These are phyloP conservation scores for Vigna angularis DNA, from an alignment of 306 rosid genomes.

Conservation along the genomic window DNA sequence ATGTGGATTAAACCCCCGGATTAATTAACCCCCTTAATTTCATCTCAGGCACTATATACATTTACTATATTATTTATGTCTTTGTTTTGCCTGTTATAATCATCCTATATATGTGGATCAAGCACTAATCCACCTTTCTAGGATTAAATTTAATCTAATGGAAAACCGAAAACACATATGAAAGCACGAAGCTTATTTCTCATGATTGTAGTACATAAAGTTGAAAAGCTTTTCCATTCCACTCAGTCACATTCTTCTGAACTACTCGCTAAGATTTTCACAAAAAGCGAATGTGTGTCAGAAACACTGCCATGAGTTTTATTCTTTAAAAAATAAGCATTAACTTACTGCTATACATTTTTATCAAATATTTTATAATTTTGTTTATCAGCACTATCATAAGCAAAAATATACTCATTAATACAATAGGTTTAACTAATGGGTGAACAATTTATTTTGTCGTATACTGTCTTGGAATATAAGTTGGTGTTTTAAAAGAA, in stretches of 20 bases:
- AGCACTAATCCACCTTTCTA: conserved; percentile 37
- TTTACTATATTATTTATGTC: neutral
- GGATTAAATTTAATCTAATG: conserved; percentile 31
- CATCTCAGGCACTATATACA: neutral
- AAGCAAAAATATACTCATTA: neutral
- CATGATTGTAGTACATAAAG: conserved; percentile 1
- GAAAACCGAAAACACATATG: conserved; percentile 7
- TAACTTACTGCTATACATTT: neutral
- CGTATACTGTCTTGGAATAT: too few species aligned
- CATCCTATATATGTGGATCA: conserved; percentile 34
- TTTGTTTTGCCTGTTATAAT: conserved; percentile 37
- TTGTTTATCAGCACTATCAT: neutral
- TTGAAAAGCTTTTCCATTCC: neutral
- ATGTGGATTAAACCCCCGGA: conserved; percentile 6
- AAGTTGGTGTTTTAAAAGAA: too few species aligned
- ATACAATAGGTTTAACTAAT: too few species aligned
- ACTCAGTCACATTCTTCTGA: neutral
- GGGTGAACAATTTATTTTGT: too few species aligned
- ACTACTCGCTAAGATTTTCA: neutral
- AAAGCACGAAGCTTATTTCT: neutral
- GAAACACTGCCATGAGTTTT: neutral
- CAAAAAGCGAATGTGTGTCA: neutral
- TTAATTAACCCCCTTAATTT: neutral
- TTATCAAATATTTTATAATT: neutral
- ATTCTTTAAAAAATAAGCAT: conserved; percentile 1